Percentiles rank a stretch among this genome's conserved stretches.
Evolutionary conservation across 2,329 filamentous ascomycete species (phyloP).

Genomic region (Exophiala dermatitidis): DNA sequence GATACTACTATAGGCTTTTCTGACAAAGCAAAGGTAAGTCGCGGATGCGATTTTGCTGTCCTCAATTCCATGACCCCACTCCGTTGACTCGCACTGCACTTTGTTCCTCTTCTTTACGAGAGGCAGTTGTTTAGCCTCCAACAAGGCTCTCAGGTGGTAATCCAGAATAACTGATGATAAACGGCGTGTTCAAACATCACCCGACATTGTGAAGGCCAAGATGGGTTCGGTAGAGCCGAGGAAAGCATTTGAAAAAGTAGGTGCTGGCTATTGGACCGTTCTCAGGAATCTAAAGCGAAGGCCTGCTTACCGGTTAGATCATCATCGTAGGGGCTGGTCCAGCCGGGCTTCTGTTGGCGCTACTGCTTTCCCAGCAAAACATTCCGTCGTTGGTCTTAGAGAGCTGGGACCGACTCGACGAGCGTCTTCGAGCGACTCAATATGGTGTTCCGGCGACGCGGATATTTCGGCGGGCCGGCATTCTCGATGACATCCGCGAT

Average conservation of each 20-base stretch:
- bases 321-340: conserved; percentile 32
- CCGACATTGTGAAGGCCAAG: neutral
- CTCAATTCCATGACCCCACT: too few species aligned
- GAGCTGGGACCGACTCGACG: conserved; percentile 11
- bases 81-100: too few species aligned
- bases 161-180: too few species aligned
- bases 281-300: neutral
- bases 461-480: conserved; percentile 35
- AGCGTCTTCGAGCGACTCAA: conserved; percentile 48
- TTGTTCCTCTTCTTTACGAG: too few species aligned
- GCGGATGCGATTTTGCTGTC: too few species aligned
- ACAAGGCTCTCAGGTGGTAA: too few species aligned
- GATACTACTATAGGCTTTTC: too few species aligned
- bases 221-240: conserved; percentile 8
- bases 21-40: too few species aligned
- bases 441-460: conserved; percentile 50
- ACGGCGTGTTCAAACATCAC: too few species aligned
- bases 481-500: conserved; percentile 46
- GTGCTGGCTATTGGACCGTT: neutral
- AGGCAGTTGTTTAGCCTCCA: too few species aligned
- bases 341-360: conserved; percentile 29
- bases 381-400: conserved; percentile 10
- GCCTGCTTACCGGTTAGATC: conserved; percentile 1
- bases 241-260: conserved; percentile 11
- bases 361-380: conserved; percentile 24